Base-by-base conservation (phyloP, 257 asterid species). In the Capsicum rhomboideum region DNA sequence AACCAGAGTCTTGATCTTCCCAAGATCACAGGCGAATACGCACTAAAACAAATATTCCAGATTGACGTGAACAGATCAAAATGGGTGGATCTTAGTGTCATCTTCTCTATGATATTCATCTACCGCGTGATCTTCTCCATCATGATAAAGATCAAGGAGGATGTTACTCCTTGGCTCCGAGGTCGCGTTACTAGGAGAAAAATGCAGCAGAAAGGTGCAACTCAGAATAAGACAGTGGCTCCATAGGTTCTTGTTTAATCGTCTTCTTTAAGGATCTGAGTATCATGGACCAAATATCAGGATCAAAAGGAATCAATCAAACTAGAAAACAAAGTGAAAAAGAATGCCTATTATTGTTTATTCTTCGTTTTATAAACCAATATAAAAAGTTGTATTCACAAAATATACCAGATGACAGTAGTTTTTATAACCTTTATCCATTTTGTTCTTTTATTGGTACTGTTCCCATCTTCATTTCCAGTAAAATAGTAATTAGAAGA, bases 141-240 rank as follows among this genome's bases (percentile, higher is more conserved):
- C 85, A 86, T 93, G 94, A 96, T 96, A 90, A 96, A 96, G 84
- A 86, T 93, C 11, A 96, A 90, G 59, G 98, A 96, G 92, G 98
- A 94, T 4, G 95, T 96, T 10, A 94, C 98, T 7, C 99, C 98
- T 3, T 93, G 98, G 98, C 90, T 94, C 42, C 94, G 98, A 1
- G 97, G 97, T 44, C 92, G 88, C 84, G 84, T 94, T n/a, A 97
- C 98, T 8, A 88, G 97, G 86, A 92, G 98, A 85, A 92, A 93
- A 90, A 91, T 93, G 91, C 92, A 91, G 58, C 92, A 85, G 82
- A 93, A 89, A 85, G 91, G 85, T 75, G 92, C 90, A 14, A 90
- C 78, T 82, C 92, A 85, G 89, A 89, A 91, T 17, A 68, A 29
- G 50, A 34, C 90, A 90, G 16, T 93, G 52, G 9, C 77, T 89